These are phyloP conservation scores for Puya raimondii DNA, from an alignment of 176 grass and related monocot species.

Conservation along the genomic window DNA sequence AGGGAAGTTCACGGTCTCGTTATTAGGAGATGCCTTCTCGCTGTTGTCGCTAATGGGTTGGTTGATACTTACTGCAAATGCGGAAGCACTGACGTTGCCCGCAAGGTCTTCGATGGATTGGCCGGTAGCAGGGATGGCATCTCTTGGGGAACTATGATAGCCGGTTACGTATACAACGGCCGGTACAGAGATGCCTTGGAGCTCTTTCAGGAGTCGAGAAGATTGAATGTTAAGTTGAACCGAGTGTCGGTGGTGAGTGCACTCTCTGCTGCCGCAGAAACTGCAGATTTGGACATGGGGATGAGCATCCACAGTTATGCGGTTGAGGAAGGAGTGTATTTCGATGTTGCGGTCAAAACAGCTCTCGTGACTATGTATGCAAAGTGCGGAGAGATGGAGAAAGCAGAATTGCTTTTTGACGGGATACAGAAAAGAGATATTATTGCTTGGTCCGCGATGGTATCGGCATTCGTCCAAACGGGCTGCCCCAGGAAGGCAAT, in stretches of 20 bases:
- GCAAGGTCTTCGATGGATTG: slow-evolving; percentile 51
- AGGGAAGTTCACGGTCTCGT: slow-evolving; percentile 43
- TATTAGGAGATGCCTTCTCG: slow-evolving; percentile 31
- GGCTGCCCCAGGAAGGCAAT: slow-evolving; percentile 48
- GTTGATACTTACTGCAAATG: slow-evolving; percentile 64
- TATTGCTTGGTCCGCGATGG: slow-evolving; percentile 82
- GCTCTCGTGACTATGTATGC: slow-evolving; percentile 58
- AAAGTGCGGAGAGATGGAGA: slow-evolving; percentile 56
- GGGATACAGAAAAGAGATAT: slow-evolving; percentile 58
- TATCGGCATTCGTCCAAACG: slow-evolving; percentile 68
- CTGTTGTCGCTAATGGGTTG: slow-evolving; percentile 43
- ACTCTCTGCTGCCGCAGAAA: slow-evolving; percentile 58
- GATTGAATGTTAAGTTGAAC: slow-evolving; percentile 29
- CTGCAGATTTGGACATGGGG: slow-evolving; percentile 38
- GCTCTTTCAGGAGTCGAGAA: slow-evolving; percentile 43
- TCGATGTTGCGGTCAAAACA: slow-evolving; percentile 48
- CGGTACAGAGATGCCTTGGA: slow-evolving; percentile 41
- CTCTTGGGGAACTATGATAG: slow-evolving; percentile 66
- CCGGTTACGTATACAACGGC: slow-evolving; percentile 50
- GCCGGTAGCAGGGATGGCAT: slow-evolving; percentile 36
- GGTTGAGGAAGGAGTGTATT: slow-evolving; percentile 36
- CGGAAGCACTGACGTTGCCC: slow-evolving; percentile 25
- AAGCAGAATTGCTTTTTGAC: slow-evolving; percentile 57
- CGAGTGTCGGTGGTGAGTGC: slow-evolving; percentile 49
- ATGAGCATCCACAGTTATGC: slow-evolving; percentile 34